phyloP scores from a whole-genome alignment of 2,329 filamentous ascomycete species.

The Colletotrichum falcatum region DNA sequence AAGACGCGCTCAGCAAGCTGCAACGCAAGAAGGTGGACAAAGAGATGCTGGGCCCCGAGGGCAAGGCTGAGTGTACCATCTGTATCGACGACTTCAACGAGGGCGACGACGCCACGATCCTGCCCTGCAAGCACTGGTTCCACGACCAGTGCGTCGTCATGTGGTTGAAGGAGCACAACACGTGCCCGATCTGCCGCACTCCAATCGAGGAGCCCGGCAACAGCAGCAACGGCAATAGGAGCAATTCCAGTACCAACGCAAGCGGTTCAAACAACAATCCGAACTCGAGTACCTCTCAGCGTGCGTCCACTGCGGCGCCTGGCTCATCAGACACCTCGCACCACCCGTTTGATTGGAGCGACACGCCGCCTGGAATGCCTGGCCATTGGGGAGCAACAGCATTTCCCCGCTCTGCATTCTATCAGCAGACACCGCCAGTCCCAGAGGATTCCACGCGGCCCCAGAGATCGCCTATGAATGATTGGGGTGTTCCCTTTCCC shows the following conservation, averaged over 20 bases:
- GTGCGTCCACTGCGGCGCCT: neutral
- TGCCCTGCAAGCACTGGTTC: constrained; percentile 96
- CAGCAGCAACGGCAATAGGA: constrained; percentile 37
- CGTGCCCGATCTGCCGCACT: constrained; percentile 84
- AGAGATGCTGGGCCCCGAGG: constrained; percentile 74
- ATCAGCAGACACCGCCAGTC: constrained; percentile 11
- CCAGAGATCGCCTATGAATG: neutral
- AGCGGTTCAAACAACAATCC: constrained; percentile 18
- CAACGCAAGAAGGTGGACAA: constrained; percentile 77
- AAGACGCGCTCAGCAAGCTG: constrained; percentile 78
- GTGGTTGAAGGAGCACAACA: constrained; percentile 93
- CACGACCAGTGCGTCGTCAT: constrained; percentile 83
- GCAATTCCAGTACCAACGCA: constrained; percentile 33
- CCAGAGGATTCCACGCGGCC: constrained; percentile 28
- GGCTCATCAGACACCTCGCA: constrained; percentile 25
- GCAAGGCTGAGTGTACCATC: constrained; percentile 89
- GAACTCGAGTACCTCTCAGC: constrained; percentile 22
- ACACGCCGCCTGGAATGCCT: constrained; percentile 29
- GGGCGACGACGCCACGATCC: constrained; percentile 77
- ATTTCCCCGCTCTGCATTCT: constrained; percentile 1
- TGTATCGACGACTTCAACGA: constrained; percentile 88
- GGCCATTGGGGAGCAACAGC: constrained; percentile 20
- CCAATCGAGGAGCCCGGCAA: constrained; percentile 59
- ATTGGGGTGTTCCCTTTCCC: constrained; percentile 23
- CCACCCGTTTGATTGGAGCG: constrained; percentile 11